Evolutionary conservation across 768 basidiomycete genomes (phyloP), one percentile per base, ranked within the genome.

Genomic region (Kwoniella dejecticola): DNA sequence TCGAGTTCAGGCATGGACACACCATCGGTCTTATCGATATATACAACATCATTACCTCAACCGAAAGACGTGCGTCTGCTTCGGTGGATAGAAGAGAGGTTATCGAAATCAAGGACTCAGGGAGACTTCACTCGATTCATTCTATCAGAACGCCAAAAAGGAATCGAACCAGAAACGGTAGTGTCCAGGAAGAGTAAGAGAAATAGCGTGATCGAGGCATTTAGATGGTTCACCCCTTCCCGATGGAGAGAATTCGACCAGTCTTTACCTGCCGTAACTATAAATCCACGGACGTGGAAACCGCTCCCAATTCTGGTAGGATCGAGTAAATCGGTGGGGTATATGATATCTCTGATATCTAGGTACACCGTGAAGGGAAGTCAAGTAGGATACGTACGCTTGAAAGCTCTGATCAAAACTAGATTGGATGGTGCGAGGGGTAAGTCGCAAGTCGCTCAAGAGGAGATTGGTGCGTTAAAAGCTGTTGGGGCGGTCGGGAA

Each of bases 51-150:
- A 2, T 66, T 80, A 29, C 71, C 71, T 21, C 57, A 74, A 31
- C 65, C 69, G 4, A 61, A 61, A 10, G 79, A 80, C 49, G 76
- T 76, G 15, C 57, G 76, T 1, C 15, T 72, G 2, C 62, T 80
- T 1, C 68, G 77, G n/a, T 72, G 68, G 59, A 21, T 79, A n/a
- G 79, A 80, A 52, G 41, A 64, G 3, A 60, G 26, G n/a, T 62
- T 75, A 48, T 19, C 17, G 62, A 19, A 31, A 40, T 42, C 29
- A 6, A 38, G 30, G 33, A 40, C 30, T 33, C 19, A 36, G 12
- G 31, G 42, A 15, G 57, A 70, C 36, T 67, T 66, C 56, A 30
- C 46, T 21, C 23, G 62, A 40, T 68, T 60, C 33, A 33, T 68
- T 8, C 26, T 63, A 36, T 7, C 15, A 7, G 15, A 36, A 36